phyloP scores from a whole-genome alignment of 2,329 filamentous ascomycete genomes.

The Pseudocercospora eumusae region DNA sequence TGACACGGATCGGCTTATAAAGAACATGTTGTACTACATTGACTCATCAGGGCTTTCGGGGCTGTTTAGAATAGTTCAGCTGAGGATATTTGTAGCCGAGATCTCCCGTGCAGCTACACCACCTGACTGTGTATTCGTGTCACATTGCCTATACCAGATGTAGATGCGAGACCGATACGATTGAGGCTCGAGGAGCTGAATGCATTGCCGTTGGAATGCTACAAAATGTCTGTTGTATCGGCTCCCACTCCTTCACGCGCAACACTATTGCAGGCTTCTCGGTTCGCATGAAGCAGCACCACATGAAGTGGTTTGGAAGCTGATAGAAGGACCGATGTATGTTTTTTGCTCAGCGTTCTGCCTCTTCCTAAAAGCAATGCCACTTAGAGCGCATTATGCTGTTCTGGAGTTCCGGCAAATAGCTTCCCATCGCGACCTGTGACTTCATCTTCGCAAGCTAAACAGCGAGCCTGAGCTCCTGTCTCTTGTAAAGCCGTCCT shows the following conservation, averaged over 20 bases:
- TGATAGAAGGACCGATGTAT: neutral
- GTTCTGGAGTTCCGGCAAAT: neutral
- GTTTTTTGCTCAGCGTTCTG: neutral
- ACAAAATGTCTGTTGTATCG: neutral
- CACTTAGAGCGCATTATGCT: neutral
- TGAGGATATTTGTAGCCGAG: neutral
- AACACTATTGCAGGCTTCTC: neutral
- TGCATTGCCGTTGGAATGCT: neutral
- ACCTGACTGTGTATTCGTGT: neutral
- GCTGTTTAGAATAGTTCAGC: neutral
- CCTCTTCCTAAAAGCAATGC: neutral
- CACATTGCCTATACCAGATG: neutral
- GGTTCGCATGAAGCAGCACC: neutral
- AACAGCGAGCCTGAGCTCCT: too few relatives aligned
- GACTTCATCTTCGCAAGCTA: neutral
- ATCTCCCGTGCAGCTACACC: neutral
- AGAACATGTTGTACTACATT: neutral
- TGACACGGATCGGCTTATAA: neutral
- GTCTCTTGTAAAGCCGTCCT: neutral
- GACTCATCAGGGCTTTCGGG: neutral
- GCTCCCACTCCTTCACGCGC: neutral
- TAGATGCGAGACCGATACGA: neutral
- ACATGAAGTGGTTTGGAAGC: neutral
- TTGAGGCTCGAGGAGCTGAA: neutral
- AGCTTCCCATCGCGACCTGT: neutral